A percentile compares a stretch with the other conserved stretches of the same genome.
Conservation (phyloP, 257 asterid genomes). For the Solanum tacnaense region DNA sequence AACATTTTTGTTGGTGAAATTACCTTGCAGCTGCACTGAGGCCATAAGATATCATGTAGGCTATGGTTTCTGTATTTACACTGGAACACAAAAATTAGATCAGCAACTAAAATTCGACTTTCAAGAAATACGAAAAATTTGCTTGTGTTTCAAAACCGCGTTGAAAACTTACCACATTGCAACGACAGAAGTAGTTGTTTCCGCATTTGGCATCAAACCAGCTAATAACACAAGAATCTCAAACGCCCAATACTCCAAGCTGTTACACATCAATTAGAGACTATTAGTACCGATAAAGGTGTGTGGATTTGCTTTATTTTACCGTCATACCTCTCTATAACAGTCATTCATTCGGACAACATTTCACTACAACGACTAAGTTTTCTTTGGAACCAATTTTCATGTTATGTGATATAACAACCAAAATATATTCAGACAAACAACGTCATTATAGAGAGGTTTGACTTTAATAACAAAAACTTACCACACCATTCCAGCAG, state of each 20-base stretch:
- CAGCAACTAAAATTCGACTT: not conserved
- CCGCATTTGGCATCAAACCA: conserved; percentile 78
- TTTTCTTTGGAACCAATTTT: not conserved
- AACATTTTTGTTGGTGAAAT: not conserved
- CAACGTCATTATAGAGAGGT: not conserved
- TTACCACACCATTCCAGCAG: conserved; percentile 73
- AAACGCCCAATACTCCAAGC: conserved; percentile 86
- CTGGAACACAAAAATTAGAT: conserved; percentile 4
- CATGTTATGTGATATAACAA: not conserved
- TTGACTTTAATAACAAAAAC: not conserved
- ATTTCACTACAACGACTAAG: not conserved
- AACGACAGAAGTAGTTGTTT: conserved; percentile 54
- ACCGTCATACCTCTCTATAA: not conserved
- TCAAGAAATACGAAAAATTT: not conserved
- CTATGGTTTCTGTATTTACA: conserved; percentile 28
- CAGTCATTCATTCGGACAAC: not conserved
- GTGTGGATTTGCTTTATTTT: not conserved
- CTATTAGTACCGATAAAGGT: not conserved
- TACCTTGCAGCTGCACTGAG: conserved; percentile 89
- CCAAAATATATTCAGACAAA: not conserved
- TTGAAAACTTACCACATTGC: conserved; percentile 63
- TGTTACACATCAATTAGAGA: conserved; percentile 6
- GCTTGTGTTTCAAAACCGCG: not conserved
- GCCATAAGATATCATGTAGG: conserved; percentile 67
- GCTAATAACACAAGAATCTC: conserved; percentile 79